Conservation (phyloP, 2,329 filamentous ascomycete species). For the Lachnellula suecica region DNA sequence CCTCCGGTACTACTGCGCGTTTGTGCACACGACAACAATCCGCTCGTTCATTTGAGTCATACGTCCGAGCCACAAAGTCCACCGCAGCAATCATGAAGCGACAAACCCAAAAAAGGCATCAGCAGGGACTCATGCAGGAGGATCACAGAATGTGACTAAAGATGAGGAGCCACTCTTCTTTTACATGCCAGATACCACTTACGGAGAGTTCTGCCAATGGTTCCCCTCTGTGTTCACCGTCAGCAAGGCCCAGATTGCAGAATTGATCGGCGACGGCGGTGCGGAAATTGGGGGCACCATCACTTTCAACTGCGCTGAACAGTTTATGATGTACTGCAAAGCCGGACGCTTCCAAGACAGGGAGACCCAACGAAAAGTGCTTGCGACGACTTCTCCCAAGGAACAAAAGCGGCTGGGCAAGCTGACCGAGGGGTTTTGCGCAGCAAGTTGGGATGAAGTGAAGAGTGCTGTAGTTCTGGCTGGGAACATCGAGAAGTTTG, state of each 20-base stretch:
- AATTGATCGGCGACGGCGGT: conserved; percentile 25
- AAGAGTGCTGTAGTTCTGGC: conserved; percentile 28
- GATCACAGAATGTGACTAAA: not conserved
- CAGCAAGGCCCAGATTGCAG: conserved; percentile 29
- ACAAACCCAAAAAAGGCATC: conserved; percentile 1
- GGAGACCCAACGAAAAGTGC: conserved; percentile 23
- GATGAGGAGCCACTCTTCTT: conserved; percentile 27
- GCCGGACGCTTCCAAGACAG: conserved; percentile 36
- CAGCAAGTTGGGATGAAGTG: conserved; percentile 27
- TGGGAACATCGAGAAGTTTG: conserved; percentile 36
- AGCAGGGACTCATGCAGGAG: conserved; percentile 1
- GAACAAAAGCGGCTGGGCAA: conserved; percentile 33
- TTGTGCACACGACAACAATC: too few relatives aligned
- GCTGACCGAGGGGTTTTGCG: conserved; percentile 28
- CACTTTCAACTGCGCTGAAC: conserved; percentile 37
- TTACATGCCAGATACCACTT: conserved; percentile 29
- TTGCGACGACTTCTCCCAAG: conserved; percentile 29
- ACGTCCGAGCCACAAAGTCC: not conserved
- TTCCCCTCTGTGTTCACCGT: conserved; percentile 33
- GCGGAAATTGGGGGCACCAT: conserved; percentile 20
- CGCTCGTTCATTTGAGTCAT: too few relatives aligned
- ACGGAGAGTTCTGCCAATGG: conserved; percentile 40
- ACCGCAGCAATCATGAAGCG: conserved; percentile 41
- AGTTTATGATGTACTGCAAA: conserved; percentile 45
- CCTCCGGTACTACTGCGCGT: too few relatives aligned